Evolutionary conservation across 345 rosid species (phyloP), one percentile per base, ranked within the genome.

Genomic region (Populus tremula): DNA sequence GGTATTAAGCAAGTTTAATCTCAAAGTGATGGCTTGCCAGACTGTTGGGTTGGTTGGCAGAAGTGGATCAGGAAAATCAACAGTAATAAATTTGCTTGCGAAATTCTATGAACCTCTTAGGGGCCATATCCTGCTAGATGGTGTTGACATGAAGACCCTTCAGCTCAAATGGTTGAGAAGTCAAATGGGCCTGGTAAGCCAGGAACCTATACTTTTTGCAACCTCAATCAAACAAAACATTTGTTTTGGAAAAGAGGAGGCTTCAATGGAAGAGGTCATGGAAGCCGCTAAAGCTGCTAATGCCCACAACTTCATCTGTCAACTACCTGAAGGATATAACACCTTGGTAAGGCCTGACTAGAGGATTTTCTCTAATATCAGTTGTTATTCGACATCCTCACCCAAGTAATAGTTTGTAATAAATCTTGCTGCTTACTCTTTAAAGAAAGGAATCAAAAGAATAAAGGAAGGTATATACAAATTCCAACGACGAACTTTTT

Each of bases 1-100:
- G 20, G 71, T 87, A 45, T 81, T 89, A n/a, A 79, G 76, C 5
- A 75, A 83, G 38, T 81, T 90, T 70, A 80, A 77, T 79, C 89
- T 90, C 25, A 78, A 75, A 78, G 79, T 89, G 35, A 68, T n/a
- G 38, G 85, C 88, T 3, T 86, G 91, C 39, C 83, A 66, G 76
- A 86, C 80, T 36, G 63, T 77, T 39, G 75, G 70, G n/a, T 18
- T 77, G 49, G 75, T 77, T 5, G 80, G 70, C 20, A 71, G 20
- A 67, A 75, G 78, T 33, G 78, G 72, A 21, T 49, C 69, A 17
- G 80, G 75, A 3, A 77, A 70, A 70, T 70, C 80, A 29, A 70
- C 80, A n/a, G 36, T 77, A 16, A 62, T 70, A 36, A 27, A 31
- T 38, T 67, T 67, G 70, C 39, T 35, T 35, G 70, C 5, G 70